phyloP scores from a whole-genome alignment of 768 basidiomycete species.

The Omphalotus guepiniiformis region DNA sequence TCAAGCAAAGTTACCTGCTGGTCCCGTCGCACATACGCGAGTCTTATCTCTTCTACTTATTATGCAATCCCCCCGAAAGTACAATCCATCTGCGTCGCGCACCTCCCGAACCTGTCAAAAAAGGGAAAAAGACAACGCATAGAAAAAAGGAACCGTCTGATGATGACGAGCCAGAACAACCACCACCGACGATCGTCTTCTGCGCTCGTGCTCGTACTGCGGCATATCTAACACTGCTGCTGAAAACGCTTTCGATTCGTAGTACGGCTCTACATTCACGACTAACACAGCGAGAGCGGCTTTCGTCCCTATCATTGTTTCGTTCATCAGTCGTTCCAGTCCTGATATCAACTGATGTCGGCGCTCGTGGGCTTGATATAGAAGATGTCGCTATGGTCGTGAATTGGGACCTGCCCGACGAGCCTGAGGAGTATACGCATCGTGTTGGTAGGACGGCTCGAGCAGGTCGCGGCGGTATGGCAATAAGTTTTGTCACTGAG shows the following conservation, averaged over 20 bases:
- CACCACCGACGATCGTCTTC: slow-evolving; percentile 97
- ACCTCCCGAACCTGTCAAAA: slow-evolving; percentile 48
- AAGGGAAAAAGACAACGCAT: slow-evolving; percentile 23
- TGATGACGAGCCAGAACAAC: slow-evolving; percentile 58
- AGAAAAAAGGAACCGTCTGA: slow-evolving; percentile 37
- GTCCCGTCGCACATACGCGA: slow-evolving; percentile 95
- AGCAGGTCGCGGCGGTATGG: slow-evolving; percentile 83
- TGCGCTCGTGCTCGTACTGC: slow-evolving; percentile 81
- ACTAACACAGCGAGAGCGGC: slow-evolving; percentile 85
- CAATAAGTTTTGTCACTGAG: slow-evolving; percentile 94
- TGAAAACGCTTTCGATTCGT: slow-evolving; percentile 77
- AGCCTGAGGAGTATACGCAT: slow-evolving; percentile 94
- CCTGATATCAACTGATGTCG: slow-evolving; percentile 92
- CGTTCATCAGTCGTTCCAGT: slow-evolving; percentile 85
- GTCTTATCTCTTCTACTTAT: slow-evolving; percentile 82
- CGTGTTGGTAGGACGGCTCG: slow-evolving; percentile 92
- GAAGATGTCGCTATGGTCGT: slow-evolving; percentile 94
- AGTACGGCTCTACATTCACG: slow-evolving; percentile 91
- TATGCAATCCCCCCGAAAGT: slow-evolving; percentile 84
- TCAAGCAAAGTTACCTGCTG: slow-evolving; percentile 88
- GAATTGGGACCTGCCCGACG: slow-evolving; percentile 93
- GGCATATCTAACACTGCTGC: slow-evolving; percentile 78
- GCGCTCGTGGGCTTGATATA: slow-evolving; percentile 92
- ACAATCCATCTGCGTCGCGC: slow-evolving; percentile 64
- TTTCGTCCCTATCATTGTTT: slow-evolving; percentile 82